These are phyloP conservation scores for Mycena leptocephala DNA, from an alignment of 768 basidiomycete genomes.

Conservation along the genomic window DNA sequence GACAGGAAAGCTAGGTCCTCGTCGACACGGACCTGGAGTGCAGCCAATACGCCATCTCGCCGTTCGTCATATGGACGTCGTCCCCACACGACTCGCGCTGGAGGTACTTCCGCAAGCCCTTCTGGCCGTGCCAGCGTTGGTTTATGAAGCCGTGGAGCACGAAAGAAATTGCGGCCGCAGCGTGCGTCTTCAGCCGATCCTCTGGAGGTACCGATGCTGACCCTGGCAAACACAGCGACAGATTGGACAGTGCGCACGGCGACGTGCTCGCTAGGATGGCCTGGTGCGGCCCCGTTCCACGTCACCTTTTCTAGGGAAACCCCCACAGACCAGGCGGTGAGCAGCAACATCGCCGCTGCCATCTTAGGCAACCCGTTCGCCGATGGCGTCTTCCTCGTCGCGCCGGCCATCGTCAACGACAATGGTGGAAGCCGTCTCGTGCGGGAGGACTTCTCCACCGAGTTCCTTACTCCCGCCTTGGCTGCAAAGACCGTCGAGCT, in stretches of 20 bases:
- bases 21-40: neutral
- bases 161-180: neutral
- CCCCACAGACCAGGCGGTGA: neutral
- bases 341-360: neutral
- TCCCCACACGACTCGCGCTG: neutral
- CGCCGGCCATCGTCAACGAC: slow-evolving; percentile 1
- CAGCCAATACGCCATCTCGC: neutral
- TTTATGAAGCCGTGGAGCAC: neutral
- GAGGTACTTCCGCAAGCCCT: neutral
- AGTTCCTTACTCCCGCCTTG: slow-evolving; percentile 13
- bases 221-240: neutral
- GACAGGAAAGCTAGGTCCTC: neutral
- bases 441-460: neutral
- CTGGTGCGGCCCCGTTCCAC: slow-evolving; percentile 7
- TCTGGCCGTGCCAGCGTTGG: neutral
- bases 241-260: neutral
- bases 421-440: neutral
- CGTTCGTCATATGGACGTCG: slow-evolving; percentile 6
- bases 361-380: neutral
- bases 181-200: neutral
- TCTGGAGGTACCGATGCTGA: neutral
- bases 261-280: neutral
- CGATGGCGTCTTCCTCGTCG: slow-evolving; percentile 7
- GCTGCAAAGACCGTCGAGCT: neutral
- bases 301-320: neutral